These are phyloP conservation scores for Spizellomyces punctatus DNA, from an alignment of 192 early-diverging fungal species.

Conservation along the genomic window DNA sequence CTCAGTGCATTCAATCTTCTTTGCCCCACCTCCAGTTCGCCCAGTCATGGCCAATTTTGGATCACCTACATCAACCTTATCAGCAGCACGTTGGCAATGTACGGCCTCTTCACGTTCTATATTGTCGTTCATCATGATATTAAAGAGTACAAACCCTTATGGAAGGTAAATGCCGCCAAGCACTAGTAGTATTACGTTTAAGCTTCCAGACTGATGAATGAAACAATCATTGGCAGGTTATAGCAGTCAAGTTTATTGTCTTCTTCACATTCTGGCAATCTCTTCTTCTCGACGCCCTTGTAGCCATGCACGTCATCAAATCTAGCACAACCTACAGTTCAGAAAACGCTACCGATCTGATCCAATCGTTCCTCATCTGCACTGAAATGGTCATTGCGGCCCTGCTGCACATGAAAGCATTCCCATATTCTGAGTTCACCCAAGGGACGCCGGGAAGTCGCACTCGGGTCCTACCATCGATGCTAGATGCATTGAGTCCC, in stretches of 20 bases:
- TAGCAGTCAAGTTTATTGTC: conserved; percentile 54
- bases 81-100: conserved; percentile 71
- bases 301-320: conserved; percentile 47
- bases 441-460: not conserved
- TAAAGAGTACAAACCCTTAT: conserved; percentile 51
- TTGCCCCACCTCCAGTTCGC: conserved; percentile 64
- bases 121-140: conserved; percentile 62
- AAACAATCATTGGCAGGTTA: conserved; percentile 26
- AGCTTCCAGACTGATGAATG: not conserved
- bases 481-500: conserved; percentile 30
- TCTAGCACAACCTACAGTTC: conserved; percentile 49
- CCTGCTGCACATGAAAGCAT: conserved; percentile 59
- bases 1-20: conserved; percentile 60
- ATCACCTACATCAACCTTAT: conserved; percentile 65
- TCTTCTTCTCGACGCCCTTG: conserved; percentile 57
- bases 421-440: conserved; percentile 25
- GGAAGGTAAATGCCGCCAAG: conserved; percentile 24
- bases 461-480: conserved; percentile 18
- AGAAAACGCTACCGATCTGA: conserved; percentile 51
- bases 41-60: conserved; percentile 70
- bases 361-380: conserved; percentile 56
- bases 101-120: conserved; percentile 70
- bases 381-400: conserved; percentile 66
- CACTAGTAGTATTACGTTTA: not conserved
- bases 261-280: conserved; percentile 70